A percentile compares a stretch with the other conserved stretches of the same genome.
These are phyloP conservation scores for Lathyrus tuberosus DNA, from an alignment of 306 rosid species.

Conservation along the genomic window DNA sequence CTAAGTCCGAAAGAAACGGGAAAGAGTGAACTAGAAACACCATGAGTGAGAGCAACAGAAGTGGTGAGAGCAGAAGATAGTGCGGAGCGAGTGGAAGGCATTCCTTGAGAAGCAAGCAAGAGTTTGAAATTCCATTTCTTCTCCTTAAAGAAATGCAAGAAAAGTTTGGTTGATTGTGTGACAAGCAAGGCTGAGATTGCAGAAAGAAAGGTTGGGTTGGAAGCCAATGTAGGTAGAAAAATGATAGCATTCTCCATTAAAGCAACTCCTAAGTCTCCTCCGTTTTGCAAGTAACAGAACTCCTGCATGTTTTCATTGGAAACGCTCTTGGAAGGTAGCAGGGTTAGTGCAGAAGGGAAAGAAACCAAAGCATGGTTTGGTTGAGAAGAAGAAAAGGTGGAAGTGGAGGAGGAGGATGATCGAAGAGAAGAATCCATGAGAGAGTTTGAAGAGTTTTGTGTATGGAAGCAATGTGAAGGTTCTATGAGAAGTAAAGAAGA, in stretches of 20 bases:
- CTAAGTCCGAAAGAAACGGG: slow-evolving; percentile 85
- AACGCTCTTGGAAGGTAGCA: too few species aligned
- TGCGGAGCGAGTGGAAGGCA: slow-evolving; percentile 92
- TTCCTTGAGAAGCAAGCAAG: slow-evolving; percentile 59
- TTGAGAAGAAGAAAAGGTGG: neutral
- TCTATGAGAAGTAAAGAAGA: too few species aligned
- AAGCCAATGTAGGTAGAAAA: slow-evolving; percentile 66
- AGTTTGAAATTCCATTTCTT: slow-evolving; percentile 64
- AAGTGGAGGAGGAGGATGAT: too few species aligned
- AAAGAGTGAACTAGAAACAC: slow-evolving; percentile 61
- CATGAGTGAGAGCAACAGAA: slow-evolving; percentile 72
- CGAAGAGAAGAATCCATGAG: neutral
- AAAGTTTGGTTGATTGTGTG: slow-evolving; percentile 65
- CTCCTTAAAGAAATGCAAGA: slow-evolving; percentile 69
- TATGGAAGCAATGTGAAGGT: too few species aligned
- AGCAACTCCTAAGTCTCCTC: slow-evolving; percentile 60
- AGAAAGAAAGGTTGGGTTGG: slow-evolving; percentile 81
- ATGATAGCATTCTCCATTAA: slow-evolving; percentile 67
- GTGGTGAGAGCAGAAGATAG: slow-evolving; percentile 83
- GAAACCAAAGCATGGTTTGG: slow-evolving; percentile 41
- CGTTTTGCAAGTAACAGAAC: slow-evolving; percentile 40
- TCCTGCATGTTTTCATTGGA: slow-evolving; percentile 12
- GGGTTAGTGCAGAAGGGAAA: slow-evolving; percentile 32
- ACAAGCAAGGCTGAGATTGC: slow-evolving; percentile 64
- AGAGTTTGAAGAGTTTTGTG: too few species aligned